Percentiles rank a stretch among this genome's conserved stretches.
Evolutionary conservation across 257 asterid genomes (phyloP).

Genomic region (Prunella vulgaris): DNA sequence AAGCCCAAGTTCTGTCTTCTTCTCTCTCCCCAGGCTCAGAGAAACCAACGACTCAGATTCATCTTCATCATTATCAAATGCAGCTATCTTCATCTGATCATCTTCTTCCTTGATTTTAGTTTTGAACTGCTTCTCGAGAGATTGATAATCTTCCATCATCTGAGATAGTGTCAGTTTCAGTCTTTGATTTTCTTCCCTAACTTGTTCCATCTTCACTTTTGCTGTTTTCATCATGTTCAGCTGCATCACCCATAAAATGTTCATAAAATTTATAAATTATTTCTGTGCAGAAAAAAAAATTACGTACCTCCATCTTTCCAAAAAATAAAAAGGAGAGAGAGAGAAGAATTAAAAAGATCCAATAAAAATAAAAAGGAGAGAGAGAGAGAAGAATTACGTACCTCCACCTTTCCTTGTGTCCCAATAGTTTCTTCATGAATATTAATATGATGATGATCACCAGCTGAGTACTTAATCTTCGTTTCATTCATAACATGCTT

Average conservation of each 20-base stretch:
- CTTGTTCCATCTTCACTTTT: constrained; percentile 33
- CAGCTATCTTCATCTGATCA: background rate
- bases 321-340: too few species aligned
- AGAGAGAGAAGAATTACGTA: background rate
- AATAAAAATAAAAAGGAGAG: background rate
- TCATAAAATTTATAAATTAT: background rate
- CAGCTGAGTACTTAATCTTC: background rate
- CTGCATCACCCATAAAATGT: too few species aligned
- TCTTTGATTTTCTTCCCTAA: constrained; percentile 42
- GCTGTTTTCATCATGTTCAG: constrained; percentile 25
- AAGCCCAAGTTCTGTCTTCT: background rate
- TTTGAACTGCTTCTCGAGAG: constrained; percentile 31
- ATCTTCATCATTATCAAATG: constrained; percentile 12
- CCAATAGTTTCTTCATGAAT: constrained; percentile 17
- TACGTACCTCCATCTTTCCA: too few species aligned
- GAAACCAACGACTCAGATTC: constrained; percentile 29
- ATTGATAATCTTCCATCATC: constrained; percentile 29
- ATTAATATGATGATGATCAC: too few species aligned
- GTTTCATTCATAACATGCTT: background rate
- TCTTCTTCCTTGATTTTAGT: constrained; percentile 16
- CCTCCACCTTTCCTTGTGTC: constrained; percentile 13
- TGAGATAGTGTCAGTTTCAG: constrained; percentile 30
- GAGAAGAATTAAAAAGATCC: too few species aligned
- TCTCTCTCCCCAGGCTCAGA: constrained; percentile 37
- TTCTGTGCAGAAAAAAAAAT: background rate